Conservation (phyloP, 139 green algal genomes). For the Astrephomene gubernaculifera region DNA sequence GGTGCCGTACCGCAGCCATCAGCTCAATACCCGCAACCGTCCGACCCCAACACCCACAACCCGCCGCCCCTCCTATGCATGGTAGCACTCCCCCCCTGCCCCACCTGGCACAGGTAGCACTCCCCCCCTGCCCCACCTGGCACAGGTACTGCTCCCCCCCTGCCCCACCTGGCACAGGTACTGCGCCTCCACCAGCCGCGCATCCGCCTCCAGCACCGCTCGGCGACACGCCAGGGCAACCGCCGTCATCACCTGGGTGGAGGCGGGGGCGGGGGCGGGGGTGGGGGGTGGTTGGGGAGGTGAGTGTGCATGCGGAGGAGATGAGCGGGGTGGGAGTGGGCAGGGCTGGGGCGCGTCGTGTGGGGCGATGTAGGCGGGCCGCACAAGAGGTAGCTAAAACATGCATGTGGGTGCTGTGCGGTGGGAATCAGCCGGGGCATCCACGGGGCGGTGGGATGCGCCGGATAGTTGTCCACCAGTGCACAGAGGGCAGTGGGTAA, state of each 20-base stretch:
- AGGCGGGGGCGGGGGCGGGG: too few species aligned
- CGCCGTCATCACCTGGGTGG: slow-evolving; percentile 78
- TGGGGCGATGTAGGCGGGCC: neutral
- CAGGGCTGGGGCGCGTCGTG: too few species aligned
- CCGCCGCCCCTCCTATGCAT: too few species aligned
- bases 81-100: too few species aligned
- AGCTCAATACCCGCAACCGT: too few species aligned
- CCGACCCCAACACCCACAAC: too few species aligned
- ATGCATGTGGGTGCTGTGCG: neutral
- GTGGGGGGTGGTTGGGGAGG: too few species aligned
- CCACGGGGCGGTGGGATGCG: neutral
- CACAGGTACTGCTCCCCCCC: slow-evolving; percentile 86
- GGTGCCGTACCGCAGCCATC: too few species aligned
- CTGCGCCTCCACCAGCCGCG: slow-evolving; percentile 95
- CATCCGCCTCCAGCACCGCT: slow-evolving; percentile 83
- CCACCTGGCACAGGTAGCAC: too few species aligned
- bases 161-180: slow-evolving; percentile 87
- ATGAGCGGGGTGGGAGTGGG: too few species aligned
- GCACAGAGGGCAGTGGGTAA: too few species aligned
- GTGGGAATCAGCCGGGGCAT: slow-evolving; percentile 10
- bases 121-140: slow-evolving; percentile 67
- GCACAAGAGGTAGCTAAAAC: slow-evolving; percentile 22
- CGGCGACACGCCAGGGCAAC: slow-evolving; percentile 79
- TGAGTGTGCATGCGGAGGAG: too few species aligned
- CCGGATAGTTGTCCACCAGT: slow-evolving; percentile 15